Evolutionary conservation across 225 moss, liverwort and hornwort genomes (phyloP).

Genomic region (Thuidium tamariscinum): DNA sequence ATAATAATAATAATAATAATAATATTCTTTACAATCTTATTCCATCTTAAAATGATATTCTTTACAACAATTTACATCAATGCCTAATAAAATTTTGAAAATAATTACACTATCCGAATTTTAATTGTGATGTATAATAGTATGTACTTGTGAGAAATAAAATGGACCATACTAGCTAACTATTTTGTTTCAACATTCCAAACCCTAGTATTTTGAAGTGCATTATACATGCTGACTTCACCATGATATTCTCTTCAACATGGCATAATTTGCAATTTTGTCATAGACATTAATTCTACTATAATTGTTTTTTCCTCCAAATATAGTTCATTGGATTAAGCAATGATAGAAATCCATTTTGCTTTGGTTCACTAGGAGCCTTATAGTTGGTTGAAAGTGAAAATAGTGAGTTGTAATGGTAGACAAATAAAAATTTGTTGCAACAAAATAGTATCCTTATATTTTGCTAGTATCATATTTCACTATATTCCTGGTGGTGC

Average conservation of each 20-base stretch:
- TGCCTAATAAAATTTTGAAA: background rate
- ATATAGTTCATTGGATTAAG: background rate
- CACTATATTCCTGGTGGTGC: accelerated
- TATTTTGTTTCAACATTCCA: accelerated
- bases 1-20: too few relatives aligned
- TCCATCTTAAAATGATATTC: background rate
- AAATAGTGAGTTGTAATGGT: background rate
- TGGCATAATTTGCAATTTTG: background rate
- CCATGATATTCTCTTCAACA: background rate
- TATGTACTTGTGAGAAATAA: background rate
- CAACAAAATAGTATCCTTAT: background rate
- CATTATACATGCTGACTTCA: background rate
- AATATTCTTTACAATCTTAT: background rate
- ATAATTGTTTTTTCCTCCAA: background rate
- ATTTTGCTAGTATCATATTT: background rate
- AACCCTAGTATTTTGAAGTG: background rate
- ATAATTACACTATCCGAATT: background rate
- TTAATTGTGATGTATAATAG: background rate
- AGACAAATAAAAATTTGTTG: background rate
- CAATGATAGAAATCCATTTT: background rate
- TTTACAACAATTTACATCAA: background rate
- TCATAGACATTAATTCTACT: accelerated
- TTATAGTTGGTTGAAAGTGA: background rate
- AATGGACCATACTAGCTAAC: background rate
- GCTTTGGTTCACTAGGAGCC: background rate